phyloP scores from a whole-genome alignment of 352 stramenopile genomes.

The Aphanomyces cochlioides region DNA sequence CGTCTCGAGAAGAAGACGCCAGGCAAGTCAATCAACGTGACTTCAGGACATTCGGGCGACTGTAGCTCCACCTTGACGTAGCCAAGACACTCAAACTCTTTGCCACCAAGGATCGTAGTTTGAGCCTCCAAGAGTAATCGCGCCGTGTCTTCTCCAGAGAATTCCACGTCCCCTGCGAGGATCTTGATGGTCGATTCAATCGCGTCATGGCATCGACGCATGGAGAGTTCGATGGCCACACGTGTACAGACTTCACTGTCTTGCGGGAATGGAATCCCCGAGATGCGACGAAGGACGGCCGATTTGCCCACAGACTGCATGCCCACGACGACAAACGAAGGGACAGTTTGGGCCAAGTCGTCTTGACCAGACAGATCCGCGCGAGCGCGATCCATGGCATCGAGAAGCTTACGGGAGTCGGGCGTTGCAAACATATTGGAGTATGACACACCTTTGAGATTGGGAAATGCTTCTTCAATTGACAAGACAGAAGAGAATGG shows the following conservation, averaged over 20 bases:
- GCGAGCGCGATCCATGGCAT: neutral
- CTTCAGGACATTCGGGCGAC: constrained; percentile 2
- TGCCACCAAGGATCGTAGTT: constrained; percentile 4
- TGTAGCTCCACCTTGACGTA: constrained; percentile 6
- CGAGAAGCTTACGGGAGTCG: neutral
- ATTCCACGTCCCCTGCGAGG: neutral
- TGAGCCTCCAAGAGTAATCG: constrained; percentile 3
- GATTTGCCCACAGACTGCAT: constrained; percentile 24
- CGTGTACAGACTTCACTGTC: neutral
- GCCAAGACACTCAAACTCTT: constrained; percentile 15
- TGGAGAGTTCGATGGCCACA: constrained; percentile 10
- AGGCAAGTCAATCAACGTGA: constrained; percentile 11
- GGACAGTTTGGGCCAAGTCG: neutral
- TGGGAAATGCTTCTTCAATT: no score
- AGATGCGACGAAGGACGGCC: constrained; percentile 6
- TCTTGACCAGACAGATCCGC: neutral
- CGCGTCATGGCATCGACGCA: neutral
- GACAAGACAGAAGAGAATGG: no score
- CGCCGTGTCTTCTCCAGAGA: neutral
- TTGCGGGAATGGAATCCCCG: constrained; percentile 9
- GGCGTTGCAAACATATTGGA: neutral
- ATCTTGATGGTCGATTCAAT: neutral
- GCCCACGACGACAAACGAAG: constrained; percentile 24
- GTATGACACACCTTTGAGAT: no score
- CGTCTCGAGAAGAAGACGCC: neutral